Evolutionary conservation across 148 eudicot species (phyloP), one percentile per base, ranked within the genome.

Genomic region (Nyssa sinensis): DNA sequence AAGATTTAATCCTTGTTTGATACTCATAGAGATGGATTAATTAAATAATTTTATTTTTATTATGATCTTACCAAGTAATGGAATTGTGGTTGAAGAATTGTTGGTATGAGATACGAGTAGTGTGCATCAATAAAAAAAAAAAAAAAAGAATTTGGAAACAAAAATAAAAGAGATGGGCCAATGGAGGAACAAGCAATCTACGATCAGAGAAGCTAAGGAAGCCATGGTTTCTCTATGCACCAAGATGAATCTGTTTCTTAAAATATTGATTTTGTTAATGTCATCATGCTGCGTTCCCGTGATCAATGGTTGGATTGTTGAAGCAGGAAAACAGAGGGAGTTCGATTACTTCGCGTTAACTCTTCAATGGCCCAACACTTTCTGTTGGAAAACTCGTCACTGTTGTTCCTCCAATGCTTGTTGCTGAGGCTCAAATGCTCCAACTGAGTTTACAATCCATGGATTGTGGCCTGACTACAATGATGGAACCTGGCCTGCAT

Each of bases 381-480:
- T 69, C 59, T 95, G 98, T 66, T 86, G 78, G 51, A 67, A 49
- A 4, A 81, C 94, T 49, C 79, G 59, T 66, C 80, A 81, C 57
- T 95, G 98, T 47, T 95, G 98, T 64, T 59, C 83, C 62, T 72
- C 79, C 66, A 95, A 89, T 71, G 98, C 86, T 32, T 95, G 98
- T 73, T 93, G 98, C 75, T 85, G 88, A 44, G 80, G 97, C 60
- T 78, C 90, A 74, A 88, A 84, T 64, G 74, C 91, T 68, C 93
- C 88, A 27, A 64, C 69, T 1, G 86, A 82, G 70, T 94, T 94
- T 76, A 94, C 98, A 39, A 91, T 94, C 71, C 97, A 92, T 87
- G 98, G 98, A 72, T 81, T 94, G 64, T 94, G 98, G 98, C 82
- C 97, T 34, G 89, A 94, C 79, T 94, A 94, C 85, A 92, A 94